These are phyloP conservation scores for Prillingera fragicola DNA, from an alignment of 1,284 basidiomycete species.

Conservation along the genomic window DNA sequence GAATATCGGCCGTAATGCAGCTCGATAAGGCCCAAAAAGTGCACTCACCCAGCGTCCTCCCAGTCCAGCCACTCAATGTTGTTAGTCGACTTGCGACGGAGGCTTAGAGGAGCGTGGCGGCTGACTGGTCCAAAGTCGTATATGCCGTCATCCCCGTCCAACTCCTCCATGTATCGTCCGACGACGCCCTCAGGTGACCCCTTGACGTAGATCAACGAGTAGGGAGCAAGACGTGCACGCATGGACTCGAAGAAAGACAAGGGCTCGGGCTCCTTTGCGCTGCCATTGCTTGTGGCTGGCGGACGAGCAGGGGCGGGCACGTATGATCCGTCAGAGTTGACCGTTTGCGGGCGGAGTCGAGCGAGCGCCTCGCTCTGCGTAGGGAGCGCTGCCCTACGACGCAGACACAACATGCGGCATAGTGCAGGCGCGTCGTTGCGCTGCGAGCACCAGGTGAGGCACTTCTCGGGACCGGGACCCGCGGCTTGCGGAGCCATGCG, in stretches of 20 bases:
- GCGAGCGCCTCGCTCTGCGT: slow-evolving; percentile 26
- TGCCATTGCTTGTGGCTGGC: no score
- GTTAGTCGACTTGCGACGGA: slow-evolving; percentile 13
- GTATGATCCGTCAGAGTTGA: not conserved
- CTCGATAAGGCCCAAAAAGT: not conserved
- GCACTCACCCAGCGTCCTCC: slow-evolving; percentile 42
- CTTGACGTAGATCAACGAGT: slow-evolving; percentile 36
- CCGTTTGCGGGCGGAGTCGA: slow-evolving; percentile 29
- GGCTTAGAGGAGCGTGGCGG: slow-evolving; percentile 16
- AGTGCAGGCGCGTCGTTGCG: slow-evolving; percentile 24
- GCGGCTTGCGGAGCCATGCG: no score
- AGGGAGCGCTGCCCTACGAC: slow-evolving; percentile 19
- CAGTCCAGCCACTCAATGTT: slow-evolving; percentile 33
- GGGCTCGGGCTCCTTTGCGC: no score
- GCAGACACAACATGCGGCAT: slow-evolving; percentile 41
- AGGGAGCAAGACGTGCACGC: slow-evolving; percentile 24
- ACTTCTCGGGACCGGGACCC: slow-evolving; percentile 44
- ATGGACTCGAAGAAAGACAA: slow-evolving; percentile 29
- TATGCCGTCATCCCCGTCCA: slow-evolving; percentile 40
- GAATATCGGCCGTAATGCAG: not conserved
- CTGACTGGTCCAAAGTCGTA: slow-evolving; percentile 35
- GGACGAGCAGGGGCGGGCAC: not conserved
- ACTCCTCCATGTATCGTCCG: slow-evolving; percentile 44
- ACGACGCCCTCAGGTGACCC: slow-evolving; percentile 41
- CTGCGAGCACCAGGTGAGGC: slow-evolving; percentile 39